A percentile compares a stretch with the other conserved stretches of the same genome.
These are phyloP conservation scores for Suillus discolor DNA, from an alignment of 768 basidiomycete genomes.

Conservation along the genomic window DNA sequence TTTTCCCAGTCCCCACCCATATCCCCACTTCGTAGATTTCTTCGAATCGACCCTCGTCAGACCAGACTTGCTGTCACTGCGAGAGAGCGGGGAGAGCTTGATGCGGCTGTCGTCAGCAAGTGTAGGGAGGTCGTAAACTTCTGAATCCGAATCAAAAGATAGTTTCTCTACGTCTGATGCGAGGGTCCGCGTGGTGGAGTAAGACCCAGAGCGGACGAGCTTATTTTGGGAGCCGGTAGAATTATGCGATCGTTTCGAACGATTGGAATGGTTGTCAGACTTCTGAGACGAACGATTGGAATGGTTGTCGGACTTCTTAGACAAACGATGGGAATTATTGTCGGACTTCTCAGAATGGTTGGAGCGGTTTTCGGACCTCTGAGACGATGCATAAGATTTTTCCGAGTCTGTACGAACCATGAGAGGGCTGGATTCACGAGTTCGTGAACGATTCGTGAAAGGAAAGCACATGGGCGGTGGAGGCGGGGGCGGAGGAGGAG, in stretches of 20 bases:
- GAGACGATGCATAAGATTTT: slow-evolving; percentile 49
- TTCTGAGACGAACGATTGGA: slow-evolving; percentile 27
- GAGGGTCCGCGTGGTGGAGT: slow-evolving; percentile 44
- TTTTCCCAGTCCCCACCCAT: slow-evolving; percentile 69
- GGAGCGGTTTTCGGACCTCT: slow-evolving; percentile 29
- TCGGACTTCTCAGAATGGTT: slow-evolving; percentile 28
- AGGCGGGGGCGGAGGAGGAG: slow-evolving; percentile 47
- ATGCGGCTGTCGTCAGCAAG: slow-evolving; percentile 38
- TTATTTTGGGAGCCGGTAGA: slow-evolving; percentile 18
- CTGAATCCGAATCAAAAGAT: slow-evolving; percentile 63
- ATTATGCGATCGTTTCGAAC: slow-evolving; percentile 24
- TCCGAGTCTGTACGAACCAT: slow-evolving; percentile 35
- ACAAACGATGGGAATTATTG: slow-evolving; percentile 28
- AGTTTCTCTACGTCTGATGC: slow-evolving; percentile 49
- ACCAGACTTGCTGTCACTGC: slow-evolving; percentile 37
- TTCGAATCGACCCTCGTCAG: slow-evolving; percentile 60
- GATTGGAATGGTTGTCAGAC: slow-evolving; percentile 21
- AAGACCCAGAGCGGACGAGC: slow-evolving; percentile 44
- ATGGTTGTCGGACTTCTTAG: slow-evolving; percentile 25
- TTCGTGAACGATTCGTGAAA: slow-evolving; percentile 39
- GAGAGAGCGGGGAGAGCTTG: slow-evolving; percentile 46
- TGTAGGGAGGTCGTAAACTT: slow-evolving; percentile 49
- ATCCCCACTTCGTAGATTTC: slow-evolving; percentile 64
- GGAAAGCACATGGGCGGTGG: slow-evolving; percentile 64
- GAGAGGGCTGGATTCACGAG: slow-evolving; percentile 33